These are phyloP conservation scores for Cryptococcus floricola DNA, from an alignment of 1,284 basidiomycete species.

Conservation along the genomic window DNA sequence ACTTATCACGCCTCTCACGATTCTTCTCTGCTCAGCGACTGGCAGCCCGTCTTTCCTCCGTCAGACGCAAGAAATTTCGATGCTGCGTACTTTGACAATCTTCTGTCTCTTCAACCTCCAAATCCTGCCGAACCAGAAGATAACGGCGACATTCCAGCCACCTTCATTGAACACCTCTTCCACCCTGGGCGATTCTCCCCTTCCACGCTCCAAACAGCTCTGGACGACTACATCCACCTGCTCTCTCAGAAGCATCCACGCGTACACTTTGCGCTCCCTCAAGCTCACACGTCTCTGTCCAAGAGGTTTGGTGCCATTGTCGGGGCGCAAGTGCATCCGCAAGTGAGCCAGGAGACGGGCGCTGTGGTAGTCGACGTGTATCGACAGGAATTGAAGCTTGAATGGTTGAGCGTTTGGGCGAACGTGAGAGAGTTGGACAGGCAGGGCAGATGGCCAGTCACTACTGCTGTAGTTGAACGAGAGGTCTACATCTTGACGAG, in stretches of 20 bases:
- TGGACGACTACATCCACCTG: slow-evolving; percentile 72
- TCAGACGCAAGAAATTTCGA: slow-evolving; percentile 64
- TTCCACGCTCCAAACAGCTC: slow-evolving; percentile 69
- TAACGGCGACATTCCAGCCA: slow-evolving; percentile 54
- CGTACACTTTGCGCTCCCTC: slow-evolving; percentile 17
- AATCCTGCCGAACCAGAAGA: slow-evolving; percentile 48
- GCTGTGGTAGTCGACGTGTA: slow-evolving; percentile 71
- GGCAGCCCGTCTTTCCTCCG: slow-evolving; percentile 26
- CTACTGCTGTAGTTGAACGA: slow-evolving; percentile 19
- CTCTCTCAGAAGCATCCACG: slow-evolving; percentile 41
- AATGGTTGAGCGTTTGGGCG: slow-evolving; percentile 90
- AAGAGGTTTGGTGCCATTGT: slow-evolving; percentile 79
- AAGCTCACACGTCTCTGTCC: slow-evolving; percentile 60
- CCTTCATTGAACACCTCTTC: slow-evolving; percentile 76
- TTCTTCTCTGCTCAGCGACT: slow-evolving; percentile 28
- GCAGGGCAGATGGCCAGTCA: slow-evolving; percentile 74
- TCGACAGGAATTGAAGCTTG: slow-evolving; percentile 75
- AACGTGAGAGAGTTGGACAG: slow-evolving; percentile 81
- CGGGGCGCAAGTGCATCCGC: slow-evolving; percentile 72
- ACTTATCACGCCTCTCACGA: slow-evolving; percentile 25
- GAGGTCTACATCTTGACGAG: slow-evolving; percentile 65
- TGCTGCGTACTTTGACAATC: slow-evolving; percentile 78
- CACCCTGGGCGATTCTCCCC: slow-evolving; percentile 81
- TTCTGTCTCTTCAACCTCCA: slow-evolving; percentile 63
- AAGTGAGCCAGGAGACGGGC: slow-evolving; percentile 71